phyloP scores from a whole-genome alignment of 768 basidiomycete genomes.

The Lactarius tabidus region DNA sequence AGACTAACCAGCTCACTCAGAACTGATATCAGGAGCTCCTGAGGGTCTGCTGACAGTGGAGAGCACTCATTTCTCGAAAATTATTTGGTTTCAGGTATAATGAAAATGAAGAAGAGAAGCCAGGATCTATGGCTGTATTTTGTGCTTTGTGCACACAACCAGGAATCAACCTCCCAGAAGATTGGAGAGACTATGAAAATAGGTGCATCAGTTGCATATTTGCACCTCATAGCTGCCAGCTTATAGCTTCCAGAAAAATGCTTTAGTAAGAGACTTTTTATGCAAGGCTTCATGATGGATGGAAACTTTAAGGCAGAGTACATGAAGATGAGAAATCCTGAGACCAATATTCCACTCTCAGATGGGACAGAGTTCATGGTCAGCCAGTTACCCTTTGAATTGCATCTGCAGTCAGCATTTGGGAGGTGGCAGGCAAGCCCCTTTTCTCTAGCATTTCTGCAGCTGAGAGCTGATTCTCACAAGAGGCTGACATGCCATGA shows the following conservation, averaged over 20 bases:
- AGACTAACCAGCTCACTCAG: not conserved
- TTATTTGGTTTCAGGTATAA: not conserved
- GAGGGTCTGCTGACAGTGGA: too few relatives aligned
- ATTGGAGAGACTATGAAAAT: too few relatives aligned
- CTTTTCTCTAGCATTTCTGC: too few relatives aligned
- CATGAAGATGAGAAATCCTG: not conserved
- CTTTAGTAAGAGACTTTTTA: too few relatives aligned
- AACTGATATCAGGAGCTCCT: too few relatives aligned
- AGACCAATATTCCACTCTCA: not conserved
- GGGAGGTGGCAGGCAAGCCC: not conserved
- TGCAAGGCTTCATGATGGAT: constrained; percentile 6
- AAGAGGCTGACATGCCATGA: constrained; percentile 7
- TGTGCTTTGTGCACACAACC: not conserved
- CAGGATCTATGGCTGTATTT: not conserved
- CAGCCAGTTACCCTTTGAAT: not conserved
- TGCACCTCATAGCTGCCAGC: not conserved
- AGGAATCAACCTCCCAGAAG: not conserved
- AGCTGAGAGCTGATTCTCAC: too few relatives aligned
- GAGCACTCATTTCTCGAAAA: too few relatives aligned
- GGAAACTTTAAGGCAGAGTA: constrained; percentile 4
- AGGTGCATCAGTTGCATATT: not conserved
- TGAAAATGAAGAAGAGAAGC: not conserved
- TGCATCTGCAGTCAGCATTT: not conserved
- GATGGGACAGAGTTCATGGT: constrained; percentile 6
- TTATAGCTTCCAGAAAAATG: not conserved